These are phyloP conservation scores for Globisporangium apiculatum DNA, from an alignment of 352 stramenopile genomes.

Conservation along the genomic window DNA sequence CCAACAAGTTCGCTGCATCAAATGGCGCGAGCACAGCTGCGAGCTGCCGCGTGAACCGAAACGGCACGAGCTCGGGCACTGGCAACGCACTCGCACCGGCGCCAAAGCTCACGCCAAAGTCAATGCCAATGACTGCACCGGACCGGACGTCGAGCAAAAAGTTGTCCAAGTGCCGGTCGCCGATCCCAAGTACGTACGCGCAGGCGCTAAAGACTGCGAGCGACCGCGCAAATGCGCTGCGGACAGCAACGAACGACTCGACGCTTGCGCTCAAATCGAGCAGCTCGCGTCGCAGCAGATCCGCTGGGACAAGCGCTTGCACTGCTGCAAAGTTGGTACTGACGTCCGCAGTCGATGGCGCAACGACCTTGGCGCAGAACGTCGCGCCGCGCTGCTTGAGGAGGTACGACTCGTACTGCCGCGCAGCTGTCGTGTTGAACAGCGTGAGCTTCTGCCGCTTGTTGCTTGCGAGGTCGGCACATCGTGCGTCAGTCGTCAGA, in stretches of 20 bases:
- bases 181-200: conserved; percentile 87
- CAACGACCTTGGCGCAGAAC: conserved; percentile 68
- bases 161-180: conserved; percentile 89
- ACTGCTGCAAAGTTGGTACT: conserved; percentile 41
- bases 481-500: conserved; percentile 53
- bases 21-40: conserved; percentile 65
- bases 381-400: conserved; percentile 60
- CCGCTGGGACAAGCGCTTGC: conserved; percentile 58
- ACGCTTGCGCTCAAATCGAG: conserved; percentile 58
- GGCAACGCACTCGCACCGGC: conserved; percentile 72
- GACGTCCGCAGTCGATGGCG: conserved; percentile 40
- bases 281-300: conserved; percentile 75
- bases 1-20: conserved; percentile 50
- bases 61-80: conserved; percentile 88
- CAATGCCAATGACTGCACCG: conserved; percentile 84
- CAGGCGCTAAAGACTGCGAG: conserved; percentile 82
- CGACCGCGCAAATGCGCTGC: conserved; percentile 77
- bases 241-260: conserved; percentile 79
- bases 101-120: conserved; percentile 91
- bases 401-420: conserved; percentile 67
- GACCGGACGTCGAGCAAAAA: conserved; percentile 77
- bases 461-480: conserved; percentile 51
- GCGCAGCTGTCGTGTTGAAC: conserved; percentile 68
- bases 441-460: conserved; percentile 63
- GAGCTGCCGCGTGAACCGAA: conserved; percentile 83